A percentile compares a stretch with the other conserved stretches of the same genome.
Evolutionary conservation across 345 rosid genomes (phyloP).

Genomic region (Dipteronia dyeriana): DNA sequence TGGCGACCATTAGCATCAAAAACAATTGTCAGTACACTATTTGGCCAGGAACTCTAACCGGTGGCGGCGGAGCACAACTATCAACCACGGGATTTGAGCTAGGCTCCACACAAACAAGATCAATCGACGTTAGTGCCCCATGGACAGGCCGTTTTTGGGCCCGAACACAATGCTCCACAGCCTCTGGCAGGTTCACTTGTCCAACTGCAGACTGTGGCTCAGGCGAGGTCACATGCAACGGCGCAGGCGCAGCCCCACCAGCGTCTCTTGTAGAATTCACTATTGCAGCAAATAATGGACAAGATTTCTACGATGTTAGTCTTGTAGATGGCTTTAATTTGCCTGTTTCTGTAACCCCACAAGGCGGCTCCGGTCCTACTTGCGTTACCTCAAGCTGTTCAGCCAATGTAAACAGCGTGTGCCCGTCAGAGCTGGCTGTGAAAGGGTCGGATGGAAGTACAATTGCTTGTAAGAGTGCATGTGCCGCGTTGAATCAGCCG

Average conservation of each 20-base stretch:
- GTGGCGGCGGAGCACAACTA: conserved; percentile 11
- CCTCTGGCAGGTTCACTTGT: conserved; percentile 38
- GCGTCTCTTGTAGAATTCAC: conserved; percentile 46
- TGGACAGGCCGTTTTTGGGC: conserved; percentile 64
- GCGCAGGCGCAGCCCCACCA: conserved; percentile 30
- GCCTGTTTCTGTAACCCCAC: conserved; percentile 39
- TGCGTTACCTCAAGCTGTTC: conserved; percentile 27
- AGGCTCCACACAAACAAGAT: conserved; percentile 27
- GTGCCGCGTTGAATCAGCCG: conserved; percentile 29
- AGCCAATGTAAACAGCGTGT: conserved; percentile 36
- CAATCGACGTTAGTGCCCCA: conserved; percentile 18
- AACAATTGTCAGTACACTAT: conserved; percentile 54
- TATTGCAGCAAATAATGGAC: conserved; percentile 17
- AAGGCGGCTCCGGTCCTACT: conserved; percentile 20
- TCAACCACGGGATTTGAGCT: conserved; percentile 56
- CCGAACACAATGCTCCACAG: conserved; percentile 41
- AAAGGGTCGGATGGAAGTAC: conserved; percentile 24
- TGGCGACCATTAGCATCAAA: conserved; percentile 31
- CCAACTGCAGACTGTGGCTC: conserved; percentile 54
- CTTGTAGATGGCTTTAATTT: conserved; percentile 50
- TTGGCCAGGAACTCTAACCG: conserved; percentile 47
- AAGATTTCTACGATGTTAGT: conserved; percentile 48
- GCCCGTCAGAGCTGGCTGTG: conserved; percentile 45
- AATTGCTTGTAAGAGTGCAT: conserved; percentile 52
- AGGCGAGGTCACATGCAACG: conserved; percentile 39